Percentiles rank a stretch among this genome's conserved stretches.
Conservation (phyloP, 805 yeast species). For the Saccharomycopsis babjevae region DNA sequence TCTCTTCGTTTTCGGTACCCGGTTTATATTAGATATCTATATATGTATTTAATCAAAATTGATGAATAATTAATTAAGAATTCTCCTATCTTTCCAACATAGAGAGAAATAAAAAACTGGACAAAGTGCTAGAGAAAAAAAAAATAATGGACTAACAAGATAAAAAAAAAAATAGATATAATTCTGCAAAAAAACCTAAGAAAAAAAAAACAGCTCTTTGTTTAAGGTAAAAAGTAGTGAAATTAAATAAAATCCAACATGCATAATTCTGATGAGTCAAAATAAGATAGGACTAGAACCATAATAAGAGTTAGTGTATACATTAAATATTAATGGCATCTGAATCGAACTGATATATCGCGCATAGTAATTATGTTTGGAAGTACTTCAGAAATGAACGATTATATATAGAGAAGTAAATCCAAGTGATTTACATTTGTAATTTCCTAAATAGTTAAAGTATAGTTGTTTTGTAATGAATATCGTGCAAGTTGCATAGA, state of each 20-base stretch:
- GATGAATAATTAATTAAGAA: neutral
- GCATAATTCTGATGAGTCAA: neutral
- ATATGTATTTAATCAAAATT: too few relatives aligned
- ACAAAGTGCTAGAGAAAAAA: neutral
- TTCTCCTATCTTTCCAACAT: neutral
- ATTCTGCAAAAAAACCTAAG: neutral
- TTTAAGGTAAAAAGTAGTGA: neutral
- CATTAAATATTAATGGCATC: too few relatives aligned
- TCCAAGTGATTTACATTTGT: neutral
- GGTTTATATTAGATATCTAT: too few relatives aligned
- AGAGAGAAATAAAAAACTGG: neutral
- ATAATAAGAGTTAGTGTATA: too few relatives aligned
- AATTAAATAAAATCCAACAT: neutral
- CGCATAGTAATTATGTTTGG: neutral
- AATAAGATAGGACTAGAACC: neutral
- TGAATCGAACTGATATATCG: too few relatives aligned
- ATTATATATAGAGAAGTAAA: neutral
- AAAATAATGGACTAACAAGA: neutral
- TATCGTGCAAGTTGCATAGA: too few relatives aligned
- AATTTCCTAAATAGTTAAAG: neutral
- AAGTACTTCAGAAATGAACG: neutral
- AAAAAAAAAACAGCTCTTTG: neutral
- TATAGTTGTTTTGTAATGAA: too few relatives aligned
- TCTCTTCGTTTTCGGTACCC: too few relatives aligned
- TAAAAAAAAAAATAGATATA: too few relatives aligned